Evolutionary conservation across 2,329 filamentous ascomycete genomes (phyloP).

Genomic region (Phyllosticta ampelicida): DNA sequence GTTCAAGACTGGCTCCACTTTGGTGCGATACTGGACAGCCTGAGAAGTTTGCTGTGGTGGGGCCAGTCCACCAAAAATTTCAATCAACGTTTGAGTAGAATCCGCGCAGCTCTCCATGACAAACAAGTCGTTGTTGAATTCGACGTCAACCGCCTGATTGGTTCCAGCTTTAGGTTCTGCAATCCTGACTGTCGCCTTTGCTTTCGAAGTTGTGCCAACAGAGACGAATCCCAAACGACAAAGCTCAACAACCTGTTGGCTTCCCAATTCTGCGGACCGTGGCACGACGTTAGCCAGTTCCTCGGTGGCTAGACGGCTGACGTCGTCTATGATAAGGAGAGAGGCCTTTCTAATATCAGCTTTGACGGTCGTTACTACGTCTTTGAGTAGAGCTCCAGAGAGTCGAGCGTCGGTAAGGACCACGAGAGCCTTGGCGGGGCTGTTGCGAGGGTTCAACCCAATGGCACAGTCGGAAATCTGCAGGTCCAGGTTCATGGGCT

Average conservation of each 20-base stretch:
- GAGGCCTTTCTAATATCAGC: constrained; percentile 70
- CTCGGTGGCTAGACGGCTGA: constrained; percentile 34
- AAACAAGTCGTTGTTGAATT: constrained; percentile 74
- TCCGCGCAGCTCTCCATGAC: constrained; percentile 93
- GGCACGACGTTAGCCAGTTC: constrained; percentile 11
- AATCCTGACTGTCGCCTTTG: constrained; percentile 56
- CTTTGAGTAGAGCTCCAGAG: constrained; percentile 33
- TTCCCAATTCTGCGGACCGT: constrained; percentile 14
- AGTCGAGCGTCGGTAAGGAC: constrained; percentile 70
- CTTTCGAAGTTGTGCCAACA: constrained; percentile 77
- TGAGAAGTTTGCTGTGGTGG: constrained; percentile 77
- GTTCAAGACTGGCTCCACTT: constrained; percentile 75
- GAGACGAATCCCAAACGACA: constrained; percentile 66
- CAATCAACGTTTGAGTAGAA: constrained; percentile 85
- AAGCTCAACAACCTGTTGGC: constrained; percentile 39
- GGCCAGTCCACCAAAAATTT: constrained; percentile 64
- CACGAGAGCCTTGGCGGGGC: constrained; percentile 65
- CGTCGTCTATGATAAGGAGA: constrained; percentile 71
- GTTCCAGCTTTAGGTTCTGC: constrained; percentile 44
- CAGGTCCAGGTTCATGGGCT: constrained; percentile 55
- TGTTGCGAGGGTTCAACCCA: constrained; percentile 70
- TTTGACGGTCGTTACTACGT: constrained; percentile 49
- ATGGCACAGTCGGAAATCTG: constrained; percentile 70
- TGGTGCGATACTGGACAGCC: constrained; percentile 75
- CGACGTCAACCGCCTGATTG: constrained; percentile 62